phyloP scores from a whole-genome alignment of 2,329 filamentous ascomycete genomes.

The Ophiostoma fasciatum region DNA sequence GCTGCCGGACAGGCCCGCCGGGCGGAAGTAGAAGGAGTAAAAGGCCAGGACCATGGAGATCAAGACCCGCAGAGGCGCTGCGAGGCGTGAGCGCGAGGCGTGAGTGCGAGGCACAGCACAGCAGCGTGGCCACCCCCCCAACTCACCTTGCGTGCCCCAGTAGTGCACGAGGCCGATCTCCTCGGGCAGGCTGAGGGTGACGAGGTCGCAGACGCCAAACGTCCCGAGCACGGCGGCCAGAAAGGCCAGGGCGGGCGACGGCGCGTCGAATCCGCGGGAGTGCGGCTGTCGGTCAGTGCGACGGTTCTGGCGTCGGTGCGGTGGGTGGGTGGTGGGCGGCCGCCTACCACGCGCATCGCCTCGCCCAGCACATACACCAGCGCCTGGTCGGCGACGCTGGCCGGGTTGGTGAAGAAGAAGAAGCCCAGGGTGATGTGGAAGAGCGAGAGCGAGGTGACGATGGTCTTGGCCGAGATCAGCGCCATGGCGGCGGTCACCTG shows the following conservation, averaged over 20 bases:
- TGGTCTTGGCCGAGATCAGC: conserved; percentile 62
- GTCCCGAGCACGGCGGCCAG: conserved; percentile 52
- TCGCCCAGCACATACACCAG: conserved; percentile 72
- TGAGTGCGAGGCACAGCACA: no score
- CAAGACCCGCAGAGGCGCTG: conserved; percentile 48
- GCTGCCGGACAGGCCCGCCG: conserved; percentile 32
- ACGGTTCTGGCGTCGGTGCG: no score
- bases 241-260: conserved; percentile 58
- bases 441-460: conserved; percentile 68
- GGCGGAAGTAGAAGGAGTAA: conserved; percentile 49
- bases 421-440: conserved; percentile 75
- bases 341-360: conserved; percentile 61
- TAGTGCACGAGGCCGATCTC: conserved; percentile 47
- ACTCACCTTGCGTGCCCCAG: conserved; percentile 53
- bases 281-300: conserved; percentile 40
- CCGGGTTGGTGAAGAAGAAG: conserved; percentile 66
- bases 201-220: conserved; percentile 46
- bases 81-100: conserved; percentile 13
- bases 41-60: conserved; percentile 46
- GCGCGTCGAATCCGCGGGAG: conserved; percentile 50
- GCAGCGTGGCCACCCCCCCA: conserved; percentile 36
- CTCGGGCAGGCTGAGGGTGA: conserved; percentile 53
- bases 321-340: not conserved
- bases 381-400: conserved; percentile 59
- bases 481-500: conserved; percentile 54